Base-by-base conservation (phyloP, 371 early-diverging fungal genomes). In the Mortierella sp. region DNA sequence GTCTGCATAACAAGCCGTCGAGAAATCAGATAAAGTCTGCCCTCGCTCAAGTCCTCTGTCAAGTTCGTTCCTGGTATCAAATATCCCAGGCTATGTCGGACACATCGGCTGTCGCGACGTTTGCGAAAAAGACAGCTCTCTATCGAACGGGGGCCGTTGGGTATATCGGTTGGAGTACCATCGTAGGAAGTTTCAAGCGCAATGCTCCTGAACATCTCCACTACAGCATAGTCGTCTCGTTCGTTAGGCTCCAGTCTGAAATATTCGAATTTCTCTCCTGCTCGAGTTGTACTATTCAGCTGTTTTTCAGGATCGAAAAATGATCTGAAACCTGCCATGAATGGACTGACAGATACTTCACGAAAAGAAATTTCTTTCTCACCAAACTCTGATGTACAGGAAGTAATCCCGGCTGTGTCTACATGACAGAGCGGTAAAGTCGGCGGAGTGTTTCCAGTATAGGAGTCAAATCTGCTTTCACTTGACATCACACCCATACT, bases 61-160 rank as follows among this genome's bases (percentile, higher is more conserved):
- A n/a, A n/a, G n/a, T n/a, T n/a, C n/a, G n/a, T n/a, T n/a, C n/a
- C 4, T 21, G 50, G 50, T 50, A 50, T 14, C 21, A 21, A 14
- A 50, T 50, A 50, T 21, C 50, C 50, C 14, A 50, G 50, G 14
- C 50, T 50, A 50, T 50, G 50, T 50, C 50, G 50, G 14, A 50
- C 50, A 50, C 50, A 50, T 50, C 50, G 50, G 14, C 5, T 50
- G 14, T 50, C 14, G 50, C 50, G 50, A 50, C 14, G 50, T 50
- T 16, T 21, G 21, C 50, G 50, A 50, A 50, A 50, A 50, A 50
- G 50, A 14, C 50, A 50, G 14, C 5, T 21, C 50, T 50, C 50
- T 14, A 50, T 4, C 21, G 50, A 50, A 14, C 50, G 50, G 21
- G 50, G 50, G 3, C 50, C 50, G 21, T 50, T 50, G 14, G 50